Evolutionary conservation across 805 yeast species (phyloP).

Genomic region (Ogataea chonburiensis): DNA sequence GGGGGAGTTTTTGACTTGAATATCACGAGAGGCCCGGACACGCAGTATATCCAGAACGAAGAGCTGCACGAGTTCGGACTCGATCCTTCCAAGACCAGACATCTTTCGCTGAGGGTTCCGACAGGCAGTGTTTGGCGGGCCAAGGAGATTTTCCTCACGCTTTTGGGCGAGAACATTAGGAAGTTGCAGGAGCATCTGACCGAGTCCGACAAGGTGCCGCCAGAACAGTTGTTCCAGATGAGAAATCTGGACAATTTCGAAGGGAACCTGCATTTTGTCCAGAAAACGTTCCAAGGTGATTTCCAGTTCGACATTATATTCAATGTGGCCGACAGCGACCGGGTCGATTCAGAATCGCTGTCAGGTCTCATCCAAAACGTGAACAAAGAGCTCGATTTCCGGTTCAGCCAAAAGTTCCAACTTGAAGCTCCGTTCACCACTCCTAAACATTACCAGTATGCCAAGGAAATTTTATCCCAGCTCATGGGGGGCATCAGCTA

Average conservation of each 20-base stretch:
- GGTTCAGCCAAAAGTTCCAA: conserved; percentile 51
- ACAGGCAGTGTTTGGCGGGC: conserved; percentile 75
- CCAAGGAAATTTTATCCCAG: conserved; percentile 76
- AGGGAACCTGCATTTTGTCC: conserved; percentile 80
- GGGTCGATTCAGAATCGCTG: conserved; percentile 39
- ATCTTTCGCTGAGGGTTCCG: conserved; percentile 68
- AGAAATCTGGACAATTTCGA: conserved; percentile 57
- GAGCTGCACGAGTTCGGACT: conserved; percentile 37
- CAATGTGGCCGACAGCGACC: conserved; percentile 44
- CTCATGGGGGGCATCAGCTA: conserved; percentile 88
- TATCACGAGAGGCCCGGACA: conserved; percentile 53
- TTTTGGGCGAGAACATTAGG: conserved; percentile 69
- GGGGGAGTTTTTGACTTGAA: conserved; percentile 60
- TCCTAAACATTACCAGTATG: conserved; percentile 52
- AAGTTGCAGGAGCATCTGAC: conserved; percentile 30
- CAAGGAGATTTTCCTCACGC: conserved; percentile 65
- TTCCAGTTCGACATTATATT: conserved; percentile 74
- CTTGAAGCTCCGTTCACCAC: conserved; percentile 54
- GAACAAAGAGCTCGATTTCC: conserved; percentile 43
- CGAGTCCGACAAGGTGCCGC: conserved; percentile 34
- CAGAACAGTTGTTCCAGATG: conserved; percentile 51
- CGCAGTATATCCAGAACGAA: conserved; percentile 40
- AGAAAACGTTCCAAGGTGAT: conserved; percentile 68
- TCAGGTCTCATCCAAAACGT: conserved; percentile 35
- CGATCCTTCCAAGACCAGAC: conserved; percentile 63